Evolutionary conservation across 768 basidiomycete genomes (phyloP).

Genomic region (Leucocoprinus birnbaumii): DNA sequence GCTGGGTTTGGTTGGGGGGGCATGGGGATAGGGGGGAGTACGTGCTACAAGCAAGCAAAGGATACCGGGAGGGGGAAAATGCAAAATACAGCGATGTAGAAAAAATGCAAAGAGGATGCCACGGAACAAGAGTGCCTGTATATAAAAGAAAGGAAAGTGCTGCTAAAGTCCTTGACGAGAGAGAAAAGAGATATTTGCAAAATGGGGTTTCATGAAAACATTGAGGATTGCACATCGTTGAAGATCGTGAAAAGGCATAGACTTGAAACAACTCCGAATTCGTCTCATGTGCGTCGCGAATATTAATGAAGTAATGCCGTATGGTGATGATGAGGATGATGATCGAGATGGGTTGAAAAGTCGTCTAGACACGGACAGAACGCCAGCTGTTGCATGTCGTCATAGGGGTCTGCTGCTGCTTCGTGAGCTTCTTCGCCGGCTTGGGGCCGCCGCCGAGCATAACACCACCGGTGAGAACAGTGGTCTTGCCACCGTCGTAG

Average conservation of each 20-base stretch:
- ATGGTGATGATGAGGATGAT: too few species aligned
- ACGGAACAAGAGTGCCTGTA: constrained; percentile 9
- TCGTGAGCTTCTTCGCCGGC: constrained; percentile 18
- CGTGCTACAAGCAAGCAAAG: constrained; percentile 9
- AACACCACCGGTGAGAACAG: constrained; percentile 82
- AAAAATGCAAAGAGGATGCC: constrained; percentile 12
- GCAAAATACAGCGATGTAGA: constrained; percentile 12
- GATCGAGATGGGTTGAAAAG: constrained; percentile 2
- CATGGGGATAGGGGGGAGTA: neutral
- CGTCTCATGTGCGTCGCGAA: constrained; percentile 17
- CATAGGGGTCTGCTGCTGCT: constrained; percentile 26
- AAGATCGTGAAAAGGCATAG: constrained; percentile 14
- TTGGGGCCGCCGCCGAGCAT: constrained; percentile 67
- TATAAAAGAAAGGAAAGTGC: constrained; percentile 9
- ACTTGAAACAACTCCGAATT: constrained; percentile 21
- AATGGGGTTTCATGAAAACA: constrained; percentile 21
- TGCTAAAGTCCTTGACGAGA: constrained; percentile 12
- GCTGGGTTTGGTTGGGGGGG: neutral
- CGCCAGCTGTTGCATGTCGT: constrained; percentile 52
- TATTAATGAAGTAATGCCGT: constrained; percentile 14
- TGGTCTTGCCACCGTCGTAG: constrained; percentile 87
- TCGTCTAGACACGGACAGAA: constrained; percentile 42
- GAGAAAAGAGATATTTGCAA: constrained; percentile 18
- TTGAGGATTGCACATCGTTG: constrained; percentile 5
- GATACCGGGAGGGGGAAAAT: constrained; percentile 2